Evolutionary conservation across 1,284 basidiomycete genomes (phyloP).

Genomic region (Grifola frondosa): DNA sequence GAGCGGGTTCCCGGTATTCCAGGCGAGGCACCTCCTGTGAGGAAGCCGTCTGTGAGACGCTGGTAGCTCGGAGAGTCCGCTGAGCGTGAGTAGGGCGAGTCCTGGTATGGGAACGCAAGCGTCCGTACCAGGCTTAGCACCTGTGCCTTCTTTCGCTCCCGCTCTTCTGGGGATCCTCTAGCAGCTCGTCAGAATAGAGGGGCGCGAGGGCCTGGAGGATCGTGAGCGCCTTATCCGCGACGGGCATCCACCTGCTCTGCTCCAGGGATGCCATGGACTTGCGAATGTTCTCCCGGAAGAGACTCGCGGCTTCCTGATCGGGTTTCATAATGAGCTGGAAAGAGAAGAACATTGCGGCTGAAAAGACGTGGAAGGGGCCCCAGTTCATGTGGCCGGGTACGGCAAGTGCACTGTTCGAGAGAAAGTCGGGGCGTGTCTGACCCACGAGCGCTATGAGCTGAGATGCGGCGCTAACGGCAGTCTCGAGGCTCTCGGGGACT

Average conservation of each 20-base stretch:
- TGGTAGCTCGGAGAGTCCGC: slow-evolving; percentile 23
- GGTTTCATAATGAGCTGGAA: slow-evolving; percentile 79
- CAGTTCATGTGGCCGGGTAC: slow-evolving; percentile 81
- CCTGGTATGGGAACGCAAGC: slow-evolving; percentile 77
- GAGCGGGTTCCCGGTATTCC: slow-evolving; percentile 4
- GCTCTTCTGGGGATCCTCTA: slow-evolving; percentile 39
- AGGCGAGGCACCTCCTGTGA: slow-evolving; percentile 3
- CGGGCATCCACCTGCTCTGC: slow-evolving; percentile 55
- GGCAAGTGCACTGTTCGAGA: slow-evolving; percentile 62
- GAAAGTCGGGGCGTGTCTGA: slow-evolving; percentile 59
- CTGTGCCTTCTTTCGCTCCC: slow-evolving; percentile 58
- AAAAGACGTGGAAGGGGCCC: slow-evolving; percentile 80
- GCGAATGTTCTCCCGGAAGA: slow-evolving; percentile 71
- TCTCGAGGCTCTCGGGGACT: slow-evolving; percentile 61
- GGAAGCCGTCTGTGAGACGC: slow-evolving; percentile 1
- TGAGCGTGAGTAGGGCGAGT: slow-evolving; percentile 45
- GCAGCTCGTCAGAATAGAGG: slow-evolving; percentile 63
- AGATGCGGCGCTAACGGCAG: slow-evolving; percentile 70
- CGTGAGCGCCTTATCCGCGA: slow-evolving; percentile 71
- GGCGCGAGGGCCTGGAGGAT: slow-evolving; percentile 69
- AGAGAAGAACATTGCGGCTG: slow-evolving; percentile 83
- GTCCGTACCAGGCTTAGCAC: slow-evolving; percentile 67
- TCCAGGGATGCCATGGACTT: slow-evolving; percentile 66
- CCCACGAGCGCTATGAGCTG: slow-evolving; percentile 73
- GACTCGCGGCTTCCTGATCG: slow-evolving; percentile 68